Evolutionary conservation across 108 stramenopile species (phyloP).

Genomic region (Fistulifera pelliculosa): DNA sequence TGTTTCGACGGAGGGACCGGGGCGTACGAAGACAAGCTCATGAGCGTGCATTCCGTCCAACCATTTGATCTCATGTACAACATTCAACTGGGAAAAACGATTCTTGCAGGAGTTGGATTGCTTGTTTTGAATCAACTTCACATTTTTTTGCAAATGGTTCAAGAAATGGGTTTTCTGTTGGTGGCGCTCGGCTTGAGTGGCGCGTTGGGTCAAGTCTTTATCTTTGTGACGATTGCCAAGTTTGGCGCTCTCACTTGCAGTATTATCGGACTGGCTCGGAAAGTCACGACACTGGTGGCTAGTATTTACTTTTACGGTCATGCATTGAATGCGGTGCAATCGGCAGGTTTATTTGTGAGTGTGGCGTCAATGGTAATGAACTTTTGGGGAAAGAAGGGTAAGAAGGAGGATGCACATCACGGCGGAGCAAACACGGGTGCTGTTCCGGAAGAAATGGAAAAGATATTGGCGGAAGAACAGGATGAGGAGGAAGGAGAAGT

Average conservation of each 20-base stretch:
- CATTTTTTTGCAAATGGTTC: slow-evolving; percentile 88
- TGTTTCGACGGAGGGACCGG: slow-evolving; percentile 98
- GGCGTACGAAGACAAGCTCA: slow-evolving; percentile 99
- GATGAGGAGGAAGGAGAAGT: slow-evolving; percentile 34
- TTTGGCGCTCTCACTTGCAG: slow-evolving; percentile 96
- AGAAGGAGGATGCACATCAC: slow-evolving; percentile 24
- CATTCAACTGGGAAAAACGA: slow-evolving; percentile 97
- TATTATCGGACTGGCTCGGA: slow-evolving; percentile 92
- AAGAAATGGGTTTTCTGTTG: slow-evolving; percentile 89
- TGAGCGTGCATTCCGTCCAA: slow-evolving; percentile 90
- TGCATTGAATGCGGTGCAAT: slow-evolving; percentile 70
- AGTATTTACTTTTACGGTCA: slow-evolving; percentile 95
- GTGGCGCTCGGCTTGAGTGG: slow-evolving; percentile 90
- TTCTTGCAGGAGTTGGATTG: slow-evolving; percentile 84
- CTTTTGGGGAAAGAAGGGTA: slow-evolving; percentile 79
- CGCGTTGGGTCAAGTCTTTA: slow-evolving; percentile 95
- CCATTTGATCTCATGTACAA: slow-evolving; percentile 99
- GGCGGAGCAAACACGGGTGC: slow-evolving; percentile 15
- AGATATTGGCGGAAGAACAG: slow-evolving; percentile 33
- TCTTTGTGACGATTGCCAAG: slow-evolving; percentile 93
- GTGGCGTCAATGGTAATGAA: slow-evolving; percentile 90
- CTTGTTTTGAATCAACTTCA: slow-evolving; percentile 90
- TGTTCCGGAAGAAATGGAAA: slow-evolving; percentile 39
- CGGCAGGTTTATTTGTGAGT: slow-evolving; percentile 63
- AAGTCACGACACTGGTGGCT: slow-evolving; percentile 90